A percentile compares a stretch with the other conserved stretches of the same genome.
Conservation (phyloP, 495 filamentous ascomycete species). For the Xylaria palmicola region DNA sequence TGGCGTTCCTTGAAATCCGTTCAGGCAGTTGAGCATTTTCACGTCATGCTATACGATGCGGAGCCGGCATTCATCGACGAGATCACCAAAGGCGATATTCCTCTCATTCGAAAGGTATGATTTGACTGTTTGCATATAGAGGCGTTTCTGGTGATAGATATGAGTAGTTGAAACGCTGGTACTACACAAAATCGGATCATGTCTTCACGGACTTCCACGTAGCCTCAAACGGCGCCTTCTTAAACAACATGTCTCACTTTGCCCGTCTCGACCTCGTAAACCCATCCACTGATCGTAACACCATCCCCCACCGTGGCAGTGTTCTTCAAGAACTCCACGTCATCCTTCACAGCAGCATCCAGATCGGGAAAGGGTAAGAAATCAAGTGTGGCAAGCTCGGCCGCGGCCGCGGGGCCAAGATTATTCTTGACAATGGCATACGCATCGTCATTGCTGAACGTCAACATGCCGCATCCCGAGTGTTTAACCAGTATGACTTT, state of each 20-base stretch:
- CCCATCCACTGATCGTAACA: conserved; percentile 67
- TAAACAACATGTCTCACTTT: conserved; percentile 59
- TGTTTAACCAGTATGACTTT: conserved; percentile 72
- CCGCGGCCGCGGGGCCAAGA: conserved; percentile 43
- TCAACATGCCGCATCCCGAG: conserved; percentile 80
- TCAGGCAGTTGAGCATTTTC: conserved; percentile 89
- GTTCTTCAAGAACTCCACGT: conserved; percentile 62
- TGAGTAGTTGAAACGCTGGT: not conserved
- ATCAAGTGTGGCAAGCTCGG: conserved; percentile 45
- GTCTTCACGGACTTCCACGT: not conserved
- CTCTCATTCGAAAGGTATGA: conserved; percentile 40
- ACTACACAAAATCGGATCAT: not conserved
- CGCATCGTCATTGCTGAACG: conserved; percentile 67
- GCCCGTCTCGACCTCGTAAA: conserved; percentile 79
- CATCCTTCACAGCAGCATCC: conserved; percentile 61
- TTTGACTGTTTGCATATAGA: not conserved
- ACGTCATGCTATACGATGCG: conserved; percentile 82
- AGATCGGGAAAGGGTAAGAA: conserved; percentile 68
- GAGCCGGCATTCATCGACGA: conserved; percentile 65
- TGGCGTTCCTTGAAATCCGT: conserved; percentile 79
- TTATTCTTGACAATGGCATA: conserved; percentile 57
- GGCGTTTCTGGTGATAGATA: not conserved
- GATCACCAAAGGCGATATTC: conserved; percentile 73
- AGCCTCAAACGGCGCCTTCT: not conserved
- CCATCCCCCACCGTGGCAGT: conserved; percentile 57